These are phyloP conservation scores for Exophiala oligosperma DNA, from an alignment of 2,329 filamentous ascomycete species.

Conservation along the genomic window DNA sequence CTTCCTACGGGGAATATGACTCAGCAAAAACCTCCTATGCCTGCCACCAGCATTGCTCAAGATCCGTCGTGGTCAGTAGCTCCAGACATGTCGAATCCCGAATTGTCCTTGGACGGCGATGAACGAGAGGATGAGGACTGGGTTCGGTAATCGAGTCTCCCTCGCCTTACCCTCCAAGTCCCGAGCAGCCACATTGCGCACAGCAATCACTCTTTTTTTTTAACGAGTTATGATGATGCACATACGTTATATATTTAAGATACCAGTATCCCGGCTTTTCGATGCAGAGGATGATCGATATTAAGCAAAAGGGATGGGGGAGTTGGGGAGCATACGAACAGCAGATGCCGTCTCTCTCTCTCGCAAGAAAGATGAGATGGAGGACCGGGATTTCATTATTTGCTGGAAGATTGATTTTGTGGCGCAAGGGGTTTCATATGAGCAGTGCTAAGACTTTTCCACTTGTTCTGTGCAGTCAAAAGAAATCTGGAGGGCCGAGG, in stretches of 20 bases:
- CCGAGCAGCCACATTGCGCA: background rate
- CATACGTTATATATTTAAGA: background rate
- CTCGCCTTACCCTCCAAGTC: background rate
- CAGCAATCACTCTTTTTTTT: background rate
- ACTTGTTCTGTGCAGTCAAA: no score
- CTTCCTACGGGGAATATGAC: background rate
- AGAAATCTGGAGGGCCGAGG: no score
- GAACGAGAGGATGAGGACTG: slow-evolving; percentile 30
- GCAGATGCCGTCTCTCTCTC: no score
- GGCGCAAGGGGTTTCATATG: no score
- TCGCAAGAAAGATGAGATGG: no score
- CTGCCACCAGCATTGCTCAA: slow-evolving; percentile 14
- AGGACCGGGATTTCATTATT: no score
- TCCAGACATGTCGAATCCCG: slow-evolving; percentile 23
- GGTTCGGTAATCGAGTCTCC: slow-evolving; percentile 20
- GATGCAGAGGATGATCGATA: background rate
- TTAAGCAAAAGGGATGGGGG: background rate
- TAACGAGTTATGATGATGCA: background rate
- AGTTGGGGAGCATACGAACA: no score
- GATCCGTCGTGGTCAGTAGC: slow-evolving; percentile 29
- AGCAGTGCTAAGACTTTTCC: no score
- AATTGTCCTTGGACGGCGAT: slow-evolving; percentile 25
- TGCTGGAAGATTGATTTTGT: no score
- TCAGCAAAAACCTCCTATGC: slow-evolving; percentile 6
- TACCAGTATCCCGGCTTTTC: background rate